Percentiles rank a stretch among this genome's conserved stretches.
These are phyloP conservation scores for Picea glauca DNA, from an alignment of 75 land plant genomes.

Conservation along the genomic window DNA sequence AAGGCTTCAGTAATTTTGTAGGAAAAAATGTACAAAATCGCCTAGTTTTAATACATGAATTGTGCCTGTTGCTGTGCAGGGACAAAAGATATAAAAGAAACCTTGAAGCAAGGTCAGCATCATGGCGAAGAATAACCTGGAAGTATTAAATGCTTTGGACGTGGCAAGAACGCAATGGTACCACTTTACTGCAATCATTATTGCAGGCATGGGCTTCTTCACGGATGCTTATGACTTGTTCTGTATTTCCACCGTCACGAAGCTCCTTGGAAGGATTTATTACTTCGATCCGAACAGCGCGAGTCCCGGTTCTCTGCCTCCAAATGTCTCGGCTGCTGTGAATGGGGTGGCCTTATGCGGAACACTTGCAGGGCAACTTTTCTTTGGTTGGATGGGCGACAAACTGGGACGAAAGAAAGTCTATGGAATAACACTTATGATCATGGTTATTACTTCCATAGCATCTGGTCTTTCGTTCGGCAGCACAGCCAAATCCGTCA, in stretches of 20 bases:
- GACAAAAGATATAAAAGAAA: too few relatives aligned
- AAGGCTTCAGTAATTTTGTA: too few relatives aligned
- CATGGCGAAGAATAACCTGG: conserved; percentile 18
- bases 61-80: too few relatives aligned
- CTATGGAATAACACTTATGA: conserved; percentile 13
- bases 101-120: too few relatives aligned
- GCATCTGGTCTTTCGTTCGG: conserved; percentile 57
- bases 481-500: conserved; percentile 29
- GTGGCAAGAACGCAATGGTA: conserved; percentile 30
- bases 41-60: too few relatives aligned
- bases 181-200: conserved; percentile 29
- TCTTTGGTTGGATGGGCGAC: conserved; percentile 25
- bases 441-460: conserved; percentile 25
- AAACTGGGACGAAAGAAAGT: conserved; percentile 19
- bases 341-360: conserved; percentile 28
- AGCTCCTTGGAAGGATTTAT: conserved; percentile 19
- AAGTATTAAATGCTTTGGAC: background rate
- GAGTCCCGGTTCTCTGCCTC: conserved; percentile 31
- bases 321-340: conserved; percentile 36
- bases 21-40: too few relatives aligned
- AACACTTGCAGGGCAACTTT: conserved; percentile 27
- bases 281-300: conserved; percentile 25
- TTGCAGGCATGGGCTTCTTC: conserved; percentile 51
- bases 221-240: conserved; percentile 75
- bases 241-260: conserved; percentile 32